These are phyloP conservation scores for Theileria luwenshuni DNA, from an alignment of 169 alveolate species.

Conservation along the genomic window DNA sequence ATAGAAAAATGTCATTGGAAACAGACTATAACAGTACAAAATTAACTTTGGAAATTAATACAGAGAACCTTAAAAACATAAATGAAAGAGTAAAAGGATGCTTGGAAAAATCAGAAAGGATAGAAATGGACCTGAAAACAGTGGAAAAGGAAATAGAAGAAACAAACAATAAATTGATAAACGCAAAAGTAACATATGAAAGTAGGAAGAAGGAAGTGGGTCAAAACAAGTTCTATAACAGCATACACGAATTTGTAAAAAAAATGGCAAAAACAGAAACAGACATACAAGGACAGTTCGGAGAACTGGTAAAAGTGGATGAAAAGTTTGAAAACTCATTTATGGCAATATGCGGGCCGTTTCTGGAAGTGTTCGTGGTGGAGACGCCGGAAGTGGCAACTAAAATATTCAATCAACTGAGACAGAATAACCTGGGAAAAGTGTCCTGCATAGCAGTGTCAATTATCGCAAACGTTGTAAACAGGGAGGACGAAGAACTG, in stretches of 20 bases:
- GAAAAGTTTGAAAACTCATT: constrained; percentile 87
- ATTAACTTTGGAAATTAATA: constrained; percentile 51
- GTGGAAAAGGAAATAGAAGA: constrained; percentile 34
- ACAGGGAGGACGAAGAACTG: constrained; percentile 59
- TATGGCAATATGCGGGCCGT: constrained; percentile 82
- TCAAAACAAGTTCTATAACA: constrained; percentile 41
- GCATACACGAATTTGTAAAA: constrained; percentile 49
- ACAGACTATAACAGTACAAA: constrained; percentile 25
- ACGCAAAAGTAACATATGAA: constrained; percentile 64
- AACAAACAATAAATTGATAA: constrained; percentile 19
- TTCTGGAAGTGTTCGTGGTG: constrained; percentile 88
- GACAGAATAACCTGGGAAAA: constrained; percentile 87
- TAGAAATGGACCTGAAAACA: constrained; percentile 17
- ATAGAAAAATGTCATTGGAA: constrained; percentile 8
- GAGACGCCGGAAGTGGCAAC: constrained; percentile 89
- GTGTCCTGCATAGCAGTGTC: constrained; percentile 84
- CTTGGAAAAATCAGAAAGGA: constrained; percentile 12
- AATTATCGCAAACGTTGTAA: constrained; percentile 31
- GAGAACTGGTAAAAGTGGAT: constrained; percentile 90
- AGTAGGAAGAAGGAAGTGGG: constrained; percentile 52
- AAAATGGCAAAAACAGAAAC: constrained; percentile 56
- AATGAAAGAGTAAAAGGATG: constrained; percentile 23
- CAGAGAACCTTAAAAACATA: constrained; percentile 28
- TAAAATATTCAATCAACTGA: constrained; percentile 82
- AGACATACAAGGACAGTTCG: constrained; percentile 90